Conservation (phyloP, 148 eudicot genomes). For the Tetragonia tetragonoides region DNA sequence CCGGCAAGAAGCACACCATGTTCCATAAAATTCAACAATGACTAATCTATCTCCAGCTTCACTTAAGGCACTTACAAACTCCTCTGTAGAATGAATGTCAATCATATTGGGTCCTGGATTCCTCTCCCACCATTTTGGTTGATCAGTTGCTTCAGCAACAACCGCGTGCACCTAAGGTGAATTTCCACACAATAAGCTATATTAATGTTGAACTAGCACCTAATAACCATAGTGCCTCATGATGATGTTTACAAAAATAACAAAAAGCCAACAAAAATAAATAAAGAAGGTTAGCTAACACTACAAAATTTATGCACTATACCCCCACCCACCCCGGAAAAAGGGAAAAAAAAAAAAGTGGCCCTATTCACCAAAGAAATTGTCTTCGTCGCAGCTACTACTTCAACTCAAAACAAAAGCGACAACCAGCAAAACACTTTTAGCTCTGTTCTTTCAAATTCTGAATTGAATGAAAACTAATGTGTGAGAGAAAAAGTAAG, state of each 20-base stretch:
- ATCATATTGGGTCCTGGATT: slow-evolving; percentile 96
- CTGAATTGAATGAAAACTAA: too few relatives aligned
- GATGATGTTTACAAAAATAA: not conserved
- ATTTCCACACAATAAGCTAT: slow-evolving; percentile 10
- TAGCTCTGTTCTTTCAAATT: too few relatives aligned
- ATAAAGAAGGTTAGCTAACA: not conserved
- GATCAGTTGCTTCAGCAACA: slow-evolving; percentile 74
- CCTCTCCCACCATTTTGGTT: slow-evolving; percentile 99
- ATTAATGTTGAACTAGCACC: not conserved
- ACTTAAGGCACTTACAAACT: slow-evolving; percentile 72
- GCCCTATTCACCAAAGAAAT: not conserved
- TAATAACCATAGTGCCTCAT: not conserved
- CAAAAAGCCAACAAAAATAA: not conserved
- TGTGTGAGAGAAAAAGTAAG: too few relatives aligned
- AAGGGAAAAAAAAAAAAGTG: too few relatives aligned
- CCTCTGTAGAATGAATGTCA: slow-evolving; percentile 92
- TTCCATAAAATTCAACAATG: slow-evolving; percentile 93
- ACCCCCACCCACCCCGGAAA: not conserved
- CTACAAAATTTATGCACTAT: not conserved
- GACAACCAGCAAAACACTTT: not conserved
- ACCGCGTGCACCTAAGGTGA: slow-evolving; percentile 62
- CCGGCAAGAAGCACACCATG: slow-evolving; percentile 99
- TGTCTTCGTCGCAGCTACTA: not conserved
- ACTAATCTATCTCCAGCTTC: slow-evolving; percentile 88
- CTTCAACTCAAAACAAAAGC: not conserved